Base-by-base conservation (phyloP, 352 stramenopile species). In the Pythium rishiriense region DNA sequence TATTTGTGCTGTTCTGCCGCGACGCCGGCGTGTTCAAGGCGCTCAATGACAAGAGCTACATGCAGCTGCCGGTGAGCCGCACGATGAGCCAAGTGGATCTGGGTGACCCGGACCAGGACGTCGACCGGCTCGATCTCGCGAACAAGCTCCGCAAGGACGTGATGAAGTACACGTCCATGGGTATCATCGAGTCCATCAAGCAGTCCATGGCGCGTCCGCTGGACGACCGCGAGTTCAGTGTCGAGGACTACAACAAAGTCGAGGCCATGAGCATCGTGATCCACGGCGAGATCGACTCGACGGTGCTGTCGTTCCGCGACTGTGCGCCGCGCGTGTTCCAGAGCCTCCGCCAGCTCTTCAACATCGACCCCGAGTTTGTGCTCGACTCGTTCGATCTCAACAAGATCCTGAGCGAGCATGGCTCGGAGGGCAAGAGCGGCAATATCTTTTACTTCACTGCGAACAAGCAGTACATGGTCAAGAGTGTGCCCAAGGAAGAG, bases 381-480 rank as follows among this genome's bases (percentile, higher is more conserved):
- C 70, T 84, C n/a, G 70, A 90, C 64, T 92, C 85, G 3, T 94
- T 94, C 62, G 81, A 91, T 29, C 75, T 85, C 19, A 61, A 70
- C 6, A 76, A 79, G 45, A 88, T 92, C 50, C 55, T 94, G 22
- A 90, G 79, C 51, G 85, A 94, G 60, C 79, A 91, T 53, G 85
- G 85, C 12, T 91, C 82, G 1, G 85, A 94, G 57, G 85, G 85
- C 58, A 92, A 92, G 64, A 93, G 82, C 64, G 85, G 85, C 67
- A 94, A 93, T 71, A 87, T 93, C 37, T 94, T 94, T 56, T 94
- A 94, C 74, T 94, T 94, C 48, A 94, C 69, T 84, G 81, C 82
- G 39, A 94, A 94, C 76, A 87, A 88, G 45, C 82, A 91, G 63
- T 94, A 91, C 47, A 93, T 94, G 85, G 85, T 94, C 53, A 94